These are phyloP conservation scores for Colletotrichum sp. DNA, from an alignment of 2,329 filamentous ascomycete species.

Conservation along the genomic window DNA sequence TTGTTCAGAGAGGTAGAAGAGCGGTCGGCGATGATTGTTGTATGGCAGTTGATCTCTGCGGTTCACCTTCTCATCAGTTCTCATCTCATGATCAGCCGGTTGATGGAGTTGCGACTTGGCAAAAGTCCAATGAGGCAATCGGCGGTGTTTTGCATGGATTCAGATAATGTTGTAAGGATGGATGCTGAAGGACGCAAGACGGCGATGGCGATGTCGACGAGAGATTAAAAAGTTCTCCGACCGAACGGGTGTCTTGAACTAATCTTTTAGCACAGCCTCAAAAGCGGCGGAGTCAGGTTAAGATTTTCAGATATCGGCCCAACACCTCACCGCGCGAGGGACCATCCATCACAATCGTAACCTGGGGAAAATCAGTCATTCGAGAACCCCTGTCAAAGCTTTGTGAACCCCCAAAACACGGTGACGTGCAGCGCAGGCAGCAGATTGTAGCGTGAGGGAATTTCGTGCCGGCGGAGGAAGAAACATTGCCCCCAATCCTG, in stretches of 20 bases:
- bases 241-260: not conserved
- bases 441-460: not conserved
- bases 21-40: not conserved
- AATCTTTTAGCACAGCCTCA: conserved; percentile 1
- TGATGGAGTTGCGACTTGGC: not conserved
- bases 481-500: not conserved
- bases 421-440: not conserved
- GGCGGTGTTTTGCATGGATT: not conserved
- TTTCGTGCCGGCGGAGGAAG: not conserved
- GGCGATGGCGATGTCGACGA: not conserved
- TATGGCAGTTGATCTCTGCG: not conserved
- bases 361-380: not conserved
- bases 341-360: not conserved
- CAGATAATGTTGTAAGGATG: not conserved
- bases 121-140: not conserved
- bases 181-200: not conserved
- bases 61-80: not conserved
- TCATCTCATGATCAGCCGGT: not conserved
- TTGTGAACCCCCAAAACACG: not conserved
- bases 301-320: not conserved
- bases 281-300: not conserved
- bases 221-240: not conserved
- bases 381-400: not conserved
- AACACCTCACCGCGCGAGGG: not conserved
- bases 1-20: not conserved